Conservation (phyloP, 139 green algal species). For the Marvania coccoides region DNA sequence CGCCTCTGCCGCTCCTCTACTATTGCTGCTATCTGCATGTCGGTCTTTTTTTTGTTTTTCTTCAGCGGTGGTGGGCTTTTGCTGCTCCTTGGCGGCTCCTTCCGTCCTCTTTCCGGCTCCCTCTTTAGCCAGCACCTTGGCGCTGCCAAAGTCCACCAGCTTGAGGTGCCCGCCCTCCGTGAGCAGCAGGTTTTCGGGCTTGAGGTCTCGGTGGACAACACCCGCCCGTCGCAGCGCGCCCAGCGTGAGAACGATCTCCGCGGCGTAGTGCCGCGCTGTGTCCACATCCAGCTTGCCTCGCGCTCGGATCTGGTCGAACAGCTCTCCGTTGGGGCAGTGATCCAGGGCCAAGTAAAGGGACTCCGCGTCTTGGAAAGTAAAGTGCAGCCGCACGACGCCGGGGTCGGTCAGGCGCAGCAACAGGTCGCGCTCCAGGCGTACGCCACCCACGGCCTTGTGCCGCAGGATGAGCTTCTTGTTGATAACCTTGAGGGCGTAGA, state of each 20-base stretch:
- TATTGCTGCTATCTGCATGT: not conserved
- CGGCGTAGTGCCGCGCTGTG: slow-evolving; percentile 49
- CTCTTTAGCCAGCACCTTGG: slow-evolving; percentile 43
- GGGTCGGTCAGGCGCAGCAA: slow-evolving; percentile 44
- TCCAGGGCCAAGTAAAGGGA: slow-evolving; percentile 46
- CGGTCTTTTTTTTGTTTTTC: not conserved
- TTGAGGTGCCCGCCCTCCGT: slow-evolving; percentile 69
- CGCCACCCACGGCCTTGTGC: slow-evolving; percentile 49
- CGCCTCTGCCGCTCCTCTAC: not conserved
- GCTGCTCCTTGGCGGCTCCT: not conserved
- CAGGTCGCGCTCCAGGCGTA: slow-evolving; percentile 47
- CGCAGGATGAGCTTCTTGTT: slow-evolving; percentile 59
- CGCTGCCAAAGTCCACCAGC: slow-evolving; percentile 90
- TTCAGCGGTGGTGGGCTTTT: not conserved
- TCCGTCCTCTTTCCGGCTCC: slow-evolving; percentile 2
- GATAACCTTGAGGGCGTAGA: slow-evolving; percentile 63
- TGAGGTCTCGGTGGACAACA: slow-evolving; percentile 69
- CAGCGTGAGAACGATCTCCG: slow-evolving; percentile 77
- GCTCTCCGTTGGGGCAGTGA: slow-evolving; percentile 39
- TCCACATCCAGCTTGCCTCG: slow-evolving; percentile 27
- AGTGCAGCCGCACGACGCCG: slow-evolving; percentile 52
- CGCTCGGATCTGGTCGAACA: slow-evolving; percentile 47
- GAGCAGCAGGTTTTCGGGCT: slow-evolving; percentile 90
- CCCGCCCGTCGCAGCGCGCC: slow-evolving; percentile 38
- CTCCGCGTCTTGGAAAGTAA: slow-evolving; percentile 55